Evolutionary conservation across 148 eudicot species (phyloP), one percentile per base, ranked within the genome.

Genomic region (Vaccinium darrowii): DNA sequence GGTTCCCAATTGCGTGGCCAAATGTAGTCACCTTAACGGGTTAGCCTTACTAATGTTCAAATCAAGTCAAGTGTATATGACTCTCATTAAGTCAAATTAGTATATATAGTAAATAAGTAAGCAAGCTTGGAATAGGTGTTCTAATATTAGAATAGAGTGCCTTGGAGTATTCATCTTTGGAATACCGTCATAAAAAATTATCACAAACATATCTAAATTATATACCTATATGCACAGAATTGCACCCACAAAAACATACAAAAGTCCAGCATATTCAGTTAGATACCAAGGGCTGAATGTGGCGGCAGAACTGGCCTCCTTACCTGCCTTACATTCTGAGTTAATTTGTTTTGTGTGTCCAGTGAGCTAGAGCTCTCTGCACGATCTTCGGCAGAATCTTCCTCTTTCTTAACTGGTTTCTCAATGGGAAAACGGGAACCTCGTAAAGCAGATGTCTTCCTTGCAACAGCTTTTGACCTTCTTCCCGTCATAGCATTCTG

Each of bases 401-500:
- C 99, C 77, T 90, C 98, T 86, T 87, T 92, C 87, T 87, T 93
- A 72, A 90, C 86, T 58, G 89, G 85, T 88, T 89, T 95, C 82
- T 92, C 97, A 62, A 77, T 71, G n/a, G 91, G 88, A 73, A 95
- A 91, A 76, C 90, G 90, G 56, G 94, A 82, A 83, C 93, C 90
- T 76, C 92, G 89, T 80, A 88, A 80, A 67, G 78, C 83, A 84
- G 94, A 89, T 79, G 91, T 86, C 85, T 95, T 96, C 87, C 94
- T 92, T 75, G 91, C 85, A 49, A 86, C 88, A 65, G 91, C 91
- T 89, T 95, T 92, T 77, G 95, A 92, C 83, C 97, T 92, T 90
- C 92, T 91, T 84, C 99, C 98, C 58, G 98, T 93, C 83, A 90
- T 86, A 79, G 94, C 91, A 87, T 91, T 89, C 85, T 96, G 95